Base-by-base conservation (phyloP, 306 rosid species). In the Phaseolus lunatus region DNA sequence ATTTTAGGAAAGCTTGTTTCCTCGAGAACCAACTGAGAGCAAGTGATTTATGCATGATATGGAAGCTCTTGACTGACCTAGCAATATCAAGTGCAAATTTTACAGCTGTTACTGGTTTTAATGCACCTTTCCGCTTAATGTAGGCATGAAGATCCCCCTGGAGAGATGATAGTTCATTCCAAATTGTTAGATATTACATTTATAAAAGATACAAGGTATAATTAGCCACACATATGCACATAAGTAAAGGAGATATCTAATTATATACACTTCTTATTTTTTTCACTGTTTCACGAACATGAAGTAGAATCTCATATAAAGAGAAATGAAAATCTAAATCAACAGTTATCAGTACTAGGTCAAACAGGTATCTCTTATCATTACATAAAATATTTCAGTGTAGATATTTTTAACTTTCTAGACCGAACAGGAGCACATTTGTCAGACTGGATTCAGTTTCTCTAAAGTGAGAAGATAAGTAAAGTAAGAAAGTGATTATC, bases 11-110 rank as follows among this genome's bases (percentile, higher is more conserved):
- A 70, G 48, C 53, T 65, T 31, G 12, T 73, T 58, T 78, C 84
- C 74, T 70, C 5, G 26, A 31, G 48, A 61, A 59, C 62, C 67
- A 68, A 39, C 23, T 35, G 43, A 83, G 53, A 57, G 47, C 47
- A 50, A 77, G 63, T 65, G 44, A 85, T 43, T 58, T 33, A 70
- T 82, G 75, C 18, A 77, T 67, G 37, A 72, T 66, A 70, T 9
- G 44, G 54, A 74, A 65, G 70, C 73, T 67, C 43, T 57, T 64
- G 69, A 83, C 87, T 67, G 70, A 93, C 98, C 98, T 89, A 52
- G 97, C 93, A 87, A 93, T 93, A 80, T 93, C 98, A 64, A 93
- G 97, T 52, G 98, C 96, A 89, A 91, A 91, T 77, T 88, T 89
- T 70, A 93, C 81, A 61, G 88, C 96, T 45, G 26, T 75, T 47